Evolutionary conservation across 2,329 filamentous ascomycete species (phyloP).

Genomic region (Plenodomus lindquistii): DNA sequence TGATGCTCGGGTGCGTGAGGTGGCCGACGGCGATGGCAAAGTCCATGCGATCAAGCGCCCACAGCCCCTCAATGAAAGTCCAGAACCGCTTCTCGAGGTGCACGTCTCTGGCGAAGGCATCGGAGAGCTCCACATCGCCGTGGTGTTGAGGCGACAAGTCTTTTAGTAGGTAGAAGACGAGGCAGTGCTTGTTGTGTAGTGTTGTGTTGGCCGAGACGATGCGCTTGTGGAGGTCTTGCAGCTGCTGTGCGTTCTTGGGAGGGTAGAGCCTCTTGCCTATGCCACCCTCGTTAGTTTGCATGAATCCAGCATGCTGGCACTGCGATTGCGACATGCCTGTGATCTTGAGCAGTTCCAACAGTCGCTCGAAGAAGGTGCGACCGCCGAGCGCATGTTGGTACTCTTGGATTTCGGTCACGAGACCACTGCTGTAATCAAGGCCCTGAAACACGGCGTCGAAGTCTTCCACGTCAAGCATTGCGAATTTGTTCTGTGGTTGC

Average conservation of each 20-base stretch:
- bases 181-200: constrained; percentile 77
- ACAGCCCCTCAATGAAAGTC: constrained; percentile 80
- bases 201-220: constrained; percentile 68
- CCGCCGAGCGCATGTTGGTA: constrained; percentile 71
- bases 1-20: constrained; percentile 77
- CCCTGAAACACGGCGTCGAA: constrained; percentile 68
- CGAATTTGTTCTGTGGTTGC: not conserved
- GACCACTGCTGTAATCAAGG: constrained; percentile 28
- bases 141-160: constrained; percentile 62
- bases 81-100: constrained; percentile 76
- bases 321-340: constrained; percentile 58
- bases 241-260: constrained; percentile 68
- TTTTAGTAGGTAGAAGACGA: constrained; percentile 82
- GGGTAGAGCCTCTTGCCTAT: constrained; percentile 70
- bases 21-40: constrained; percentile 70
- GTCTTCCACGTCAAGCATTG: constrained; percentile 67
- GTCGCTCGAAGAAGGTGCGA: constrained; percentile 77
- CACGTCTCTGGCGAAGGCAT: constrained; percentile 64
- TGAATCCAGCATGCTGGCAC: not conserved
- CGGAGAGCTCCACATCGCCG: constrained; percentile 55
- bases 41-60: constrained; percentile 74
- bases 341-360: constrained; percentile 71
- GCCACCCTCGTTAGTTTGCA: constrained; percentile 2
- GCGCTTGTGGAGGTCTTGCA: constrained; percentile 70
- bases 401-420: constrained; percentile 62